phyloP scores from a whole-genome alignment of 2,329 filamentous ascomycete genomes.

The Thelonectria olida region DNA sequence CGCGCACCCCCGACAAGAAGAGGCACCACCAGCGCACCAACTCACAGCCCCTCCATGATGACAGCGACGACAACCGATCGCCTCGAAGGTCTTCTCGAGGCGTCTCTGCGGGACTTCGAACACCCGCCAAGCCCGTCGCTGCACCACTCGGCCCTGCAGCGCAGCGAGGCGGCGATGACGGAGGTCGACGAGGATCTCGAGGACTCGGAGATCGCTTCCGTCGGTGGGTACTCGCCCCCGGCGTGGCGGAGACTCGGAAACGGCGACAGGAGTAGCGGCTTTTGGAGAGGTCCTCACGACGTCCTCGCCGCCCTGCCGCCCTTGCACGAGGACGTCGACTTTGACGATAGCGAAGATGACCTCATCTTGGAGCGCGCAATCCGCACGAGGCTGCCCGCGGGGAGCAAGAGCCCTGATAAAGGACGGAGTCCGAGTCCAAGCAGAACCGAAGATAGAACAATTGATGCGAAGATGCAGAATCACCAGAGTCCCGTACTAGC shows the following conservation, averaged over 20 bases:
- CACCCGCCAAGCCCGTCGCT: constrained; percentile 54
- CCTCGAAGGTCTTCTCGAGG: constrained; percentile 58
- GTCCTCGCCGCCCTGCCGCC: constrained; percentile 55
- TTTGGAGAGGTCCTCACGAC: constrained; percentile 67
- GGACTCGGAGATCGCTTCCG: constrained; percentile 58
- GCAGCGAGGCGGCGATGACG: constrained; percentile 48
- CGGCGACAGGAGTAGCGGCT: constrained; percentile 66
- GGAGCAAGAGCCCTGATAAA: constrained; percentile 65
- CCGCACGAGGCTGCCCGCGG: constrained; percentile 63
- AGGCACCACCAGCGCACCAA: constrained; percentile 18
- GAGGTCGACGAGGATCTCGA: constrained; percentile 48
- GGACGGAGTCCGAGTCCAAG: constrained; percentile 57
- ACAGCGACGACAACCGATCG: constrained; percentile 43
- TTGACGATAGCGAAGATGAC: constrained; percentile 46
- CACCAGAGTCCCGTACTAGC: constrained; percentile 36
- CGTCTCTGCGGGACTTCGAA: constrained; percentile 64
- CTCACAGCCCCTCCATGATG: constrained; percentile 1
- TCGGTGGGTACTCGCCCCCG: constrained; percentile 67
- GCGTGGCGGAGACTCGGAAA: constrained; percentile 70
- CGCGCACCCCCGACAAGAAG: constrained; percentile 21
- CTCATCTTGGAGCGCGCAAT: constrained; percentile 61
- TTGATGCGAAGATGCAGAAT: constrained; percentile 45
- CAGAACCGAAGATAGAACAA: constrained; percentile 51
- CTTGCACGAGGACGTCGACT: constrained; percentile 33
- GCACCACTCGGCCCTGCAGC: constrained; percentile 43